phyloP scores from a whole-genome alignment of 2,329 filamentous ascomycete species.

The Blastomyces gilchristii region DNA sequence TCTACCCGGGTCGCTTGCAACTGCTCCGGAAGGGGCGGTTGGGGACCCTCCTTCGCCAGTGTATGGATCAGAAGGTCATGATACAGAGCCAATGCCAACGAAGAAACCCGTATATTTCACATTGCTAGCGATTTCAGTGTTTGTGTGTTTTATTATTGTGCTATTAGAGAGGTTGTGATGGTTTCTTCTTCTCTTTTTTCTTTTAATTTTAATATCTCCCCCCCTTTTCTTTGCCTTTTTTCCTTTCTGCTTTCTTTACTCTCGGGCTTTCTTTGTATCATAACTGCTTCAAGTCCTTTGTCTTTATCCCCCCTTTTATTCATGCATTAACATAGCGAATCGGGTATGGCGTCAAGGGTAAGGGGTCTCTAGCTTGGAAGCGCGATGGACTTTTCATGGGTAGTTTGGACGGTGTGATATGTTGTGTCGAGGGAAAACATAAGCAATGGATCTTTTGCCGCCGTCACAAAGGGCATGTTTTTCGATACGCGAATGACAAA shows the following conservation, averaged over 20 bases:
- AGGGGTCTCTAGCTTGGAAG: background rate
- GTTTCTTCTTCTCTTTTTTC: background rate
- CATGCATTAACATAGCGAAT: background rate
- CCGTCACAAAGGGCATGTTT: background rate
- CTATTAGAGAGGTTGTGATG: background rate
- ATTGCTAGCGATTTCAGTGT: background rate
- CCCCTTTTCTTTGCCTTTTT: background rate
- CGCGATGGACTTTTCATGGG: background rate
- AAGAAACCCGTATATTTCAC: constrained; percentile 1
- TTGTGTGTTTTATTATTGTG: background rate
- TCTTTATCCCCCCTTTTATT: background rate
- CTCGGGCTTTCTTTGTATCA: background rate
- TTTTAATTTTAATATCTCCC: too few relatives aligned
- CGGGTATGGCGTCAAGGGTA: background rate
- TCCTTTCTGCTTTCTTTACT: background rate
- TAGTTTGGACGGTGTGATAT: background rate
- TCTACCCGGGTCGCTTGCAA: constrained; percentile 1
- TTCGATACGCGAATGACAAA: too few relatives aligned
- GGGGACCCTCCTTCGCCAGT: background rate
- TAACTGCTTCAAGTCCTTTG: background rate
- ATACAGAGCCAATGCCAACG: background rate
- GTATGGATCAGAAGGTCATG: background rate
- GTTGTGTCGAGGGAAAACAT: background rate
- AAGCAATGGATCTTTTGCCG: background rate
- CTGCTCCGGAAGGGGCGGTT: constrained; percentile 5